phyloP scores from a whole-genome alignment of 768 basidiomycete genomes.

The Boletus subcaerulescens region DNA sequence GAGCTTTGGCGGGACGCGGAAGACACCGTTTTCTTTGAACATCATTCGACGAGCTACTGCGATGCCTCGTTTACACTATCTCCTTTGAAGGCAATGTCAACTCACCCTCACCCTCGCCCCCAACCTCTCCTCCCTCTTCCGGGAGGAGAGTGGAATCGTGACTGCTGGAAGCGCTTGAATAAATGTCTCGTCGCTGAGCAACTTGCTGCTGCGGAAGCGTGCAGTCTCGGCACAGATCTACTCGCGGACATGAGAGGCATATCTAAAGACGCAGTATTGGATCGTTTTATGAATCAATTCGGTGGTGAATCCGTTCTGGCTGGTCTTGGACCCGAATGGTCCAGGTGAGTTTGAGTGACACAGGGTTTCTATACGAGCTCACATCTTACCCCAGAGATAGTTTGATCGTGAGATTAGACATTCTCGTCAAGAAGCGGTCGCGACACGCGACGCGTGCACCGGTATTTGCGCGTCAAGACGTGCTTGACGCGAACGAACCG shows the following conservation, averaged over 20 bases:
- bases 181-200: slow-evolving; percentile 74
- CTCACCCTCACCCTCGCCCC: background rate
- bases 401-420: slow-evolving; percentile 30
- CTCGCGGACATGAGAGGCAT: slow-evolving; percentile 55
- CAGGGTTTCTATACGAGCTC: background rate
- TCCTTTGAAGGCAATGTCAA: slow-evolving; percentile 8
- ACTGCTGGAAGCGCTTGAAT: slow-evolving; percentile 80
- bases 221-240: slow-evolving; percentile 27
- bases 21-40: slow-evolving; percentile 29
- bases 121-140: slow-evolving; percentile 4
- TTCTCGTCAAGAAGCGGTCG: slow-evolving; percentile 28
- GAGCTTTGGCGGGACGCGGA: slow-evolving; percentile 31
- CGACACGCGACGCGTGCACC: slow-evolving; percentile 6
- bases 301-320: slow-evolving; percentile 43
- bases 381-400: slow-evolving; percentile 12
- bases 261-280: slow-evolving; percentile 54
- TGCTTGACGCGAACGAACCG: slow-evolving; percentile 40
- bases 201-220: slow-evolving; percentile 42
- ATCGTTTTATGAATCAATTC: slow-evolving; percentile 49
- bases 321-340: slow-evolving; percentile 52
- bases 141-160: slow-evolving; percentile 56
- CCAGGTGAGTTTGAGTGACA: slow-evolving; percentile 42
- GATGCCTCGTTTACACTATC: slow-evolving; percentile 17
- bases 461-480: background rate
- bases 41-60: slow-evolving; percentile 17